phyloP scores from a whole-genome alignment of 495 filamentous ascomycete species.

The Cairneyella variabilis region DNA sequence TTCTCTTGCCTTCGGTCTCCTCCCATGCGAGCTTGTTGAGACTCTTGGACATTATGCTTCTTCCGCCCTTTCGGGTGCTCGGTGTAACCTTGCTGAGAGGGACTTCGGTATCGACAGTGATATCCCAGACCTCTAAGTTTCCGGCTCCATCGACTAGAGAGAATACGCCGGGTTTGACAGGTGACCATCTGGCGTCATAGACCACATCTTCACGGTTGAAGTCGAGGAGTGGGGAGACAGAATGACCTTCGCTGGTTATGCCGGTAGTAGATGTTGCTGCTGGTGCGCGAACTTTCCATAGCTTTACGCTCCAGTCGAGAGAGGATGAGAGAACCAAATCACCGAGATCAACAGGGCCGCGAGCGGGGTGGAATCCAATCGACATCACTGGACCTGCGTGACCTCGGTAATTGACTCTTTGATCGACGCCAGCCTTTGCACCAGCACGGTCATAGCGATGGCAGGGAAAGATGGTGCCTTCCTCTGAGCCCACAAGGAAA shows the following conservation, averaged over 20 bases:
- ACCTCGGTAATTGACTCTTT: conserved; percentile 75
- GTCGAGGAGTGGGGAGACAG: conserved; percentile 73
- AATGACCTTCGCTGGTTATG: conserved; percentile 33
- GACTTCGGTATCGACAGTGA: conserved; percentile 87
- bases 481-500: conserved; percentile 94
- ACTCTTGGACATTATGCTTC: conserved; percentile 64
- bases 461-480: conserved; percentile 92
- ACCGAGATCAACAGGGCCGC: conserved; percentile 89
- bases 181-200: conserved; percentile 93
- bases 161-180: conserved; percentile 87
- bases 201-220: conserved; percentile 91
- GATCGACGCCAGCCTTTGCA: conserved; percentile 91
- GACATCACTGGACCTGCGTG: conserved; percentile 95
- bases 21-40: conserved; percentile 96
- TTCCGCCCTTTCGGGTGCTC: conserved; percentile 51
- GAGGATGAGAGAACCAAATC: conserved; percentile 84
- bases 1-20: conserved; percentile 72
- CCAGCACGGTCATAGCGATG: conserved; percentile 96
- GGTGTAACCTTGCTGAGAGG: conserved; percentile 75
- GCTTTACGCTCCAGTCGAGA: conserved; percentile 93
- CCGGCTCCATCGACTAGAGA: conserved; percentile 89
- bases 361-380: conserved; percentile 88
- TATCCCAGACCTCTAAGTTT: conserved; percentile 92
- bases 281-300: conserved; percentile 88
- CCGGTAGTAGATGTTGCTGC: conserved; percentile 58